These are phyloP conservation scores for Lolium rigidum DNA, from an alignment of 176 grass and related monocot genomes.

Conservation along the genomic window DNA sequence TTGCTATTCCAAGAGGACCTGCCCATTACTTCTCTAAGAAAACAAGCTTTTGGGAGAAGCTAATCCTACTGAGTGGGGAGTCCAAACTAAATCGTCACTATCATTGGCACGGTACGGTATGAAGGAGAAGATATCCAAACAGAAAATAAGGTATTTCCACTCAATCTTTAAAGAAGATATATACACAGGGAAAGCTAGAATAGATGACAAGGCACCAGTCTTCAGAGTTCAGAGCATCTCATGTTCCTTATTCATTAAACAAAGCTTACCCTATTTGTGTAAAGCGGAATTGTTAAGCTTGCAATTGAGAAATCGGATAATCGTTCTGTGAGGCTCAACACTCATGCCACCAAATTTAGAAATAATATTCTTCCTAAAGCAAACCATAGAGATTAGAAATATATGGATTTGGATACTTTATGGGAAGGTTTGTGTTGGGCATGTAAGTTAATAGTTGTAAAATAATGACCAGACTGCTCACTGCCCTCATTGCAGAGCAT, in stretches of 20 bases:
- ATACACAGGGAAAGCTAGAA: neutral
- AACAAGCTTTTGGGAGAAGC: neutral
- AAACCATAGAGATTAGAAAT: neutral
- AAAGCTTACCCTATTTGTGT: conserved; percentile 15
- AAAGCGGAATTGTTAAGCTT: neutral
- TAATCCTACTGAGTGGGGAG: neutral
- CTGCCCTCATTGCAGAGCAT: neutral
- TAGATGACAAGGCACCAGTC: neutral
- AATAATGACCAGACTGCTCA: neutral
- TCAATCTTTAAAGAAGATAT: conserved; percentile 6
- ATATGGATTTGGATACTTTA: too few species aligned
- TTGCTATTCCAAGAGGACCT: too few species aligned
- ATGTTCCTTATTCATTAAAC: neutral
- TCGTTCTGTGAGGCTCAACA: neutral
- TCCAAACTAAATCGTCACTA: neutral
- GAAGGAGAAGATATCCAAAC: neutral
- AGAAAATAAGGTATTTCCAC: neutral
- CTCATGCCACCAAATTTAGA: neutral
- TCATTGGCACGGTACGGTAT: neutral
- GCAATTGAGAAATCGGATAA: neutral
- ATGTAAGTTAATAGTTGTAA: neutral
- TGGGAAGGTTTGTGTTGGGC: too few species aligned
- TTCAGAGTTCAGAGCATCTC: conserved; percentile 15
- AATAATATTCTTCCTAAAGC: neutral
- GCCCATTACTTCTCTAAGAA: conserved; percentile 4